These are phyloP conservation scores for Cyclanthera cordifolia DNA, from an alignment of 306 rosid species.

Conservation along the genomic window DNA sequence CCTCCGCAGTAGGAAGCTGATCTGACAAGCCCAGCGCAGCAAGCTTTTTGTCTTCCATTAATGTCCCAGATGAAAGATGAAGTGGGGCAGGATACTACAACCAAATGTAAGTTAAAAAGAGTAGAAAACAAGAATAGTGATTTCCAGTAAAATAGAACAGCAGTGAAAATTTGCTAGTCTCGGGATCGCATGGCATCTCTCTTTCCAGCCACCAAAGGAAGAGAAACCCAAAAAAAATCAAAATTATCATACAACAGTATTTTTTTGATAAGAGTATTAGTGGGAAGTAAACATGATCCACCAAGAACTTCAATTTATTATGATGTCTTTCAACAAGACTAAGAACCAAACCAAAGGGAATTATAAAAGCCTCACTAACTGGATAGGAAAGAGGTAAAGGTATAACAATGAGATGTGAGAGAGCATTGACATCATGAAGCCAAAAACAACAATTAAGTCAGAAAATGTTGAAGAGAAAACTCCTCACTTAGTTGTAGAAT, in stretches of 20 bases:
- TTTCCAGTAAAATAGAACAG: background rate
- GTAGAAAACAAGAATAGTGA: background rate
- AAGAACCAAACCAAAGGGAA: too few species aligned
- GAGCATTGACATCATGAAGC: too few species aligned
- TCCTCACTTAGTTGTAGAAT: too few species aligned
- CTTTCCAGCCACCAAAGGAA: background rate
- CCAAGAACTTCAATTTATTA: background rate
- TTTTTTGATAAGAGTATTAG: background rate
- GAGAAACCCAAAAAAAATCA: background rate
- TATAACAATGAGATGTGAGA: too few species aligned
- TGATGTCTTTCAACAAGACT: background rate
- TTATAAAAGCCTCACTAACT: too few species aligned
- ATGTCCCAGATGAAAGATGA: constrained; percentile 57
- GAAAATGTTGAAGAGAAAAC: too few species aligned
- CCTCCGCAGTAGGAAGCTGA: constrained; percentile 78
- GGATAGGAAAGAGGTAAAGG: too few species aligned
- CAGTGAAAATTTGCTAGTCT: background rate
- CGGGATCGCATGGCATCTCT: background rate
- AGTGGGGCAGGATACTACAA: constrained; percentile 63
- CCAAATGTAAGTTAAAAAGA: background rate
- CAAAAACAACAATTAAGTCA: too few species aligned
- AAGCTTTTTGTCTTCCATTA: constrained; percentile 79
- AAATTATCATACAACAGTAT: background rate
- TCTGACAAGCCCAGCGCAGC: constrained; percentile 61
- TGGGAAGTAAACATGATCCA: background rate